Conservation (phyloP, 1,139 yeast species). For the Kodamaea alishanica region DNA sequence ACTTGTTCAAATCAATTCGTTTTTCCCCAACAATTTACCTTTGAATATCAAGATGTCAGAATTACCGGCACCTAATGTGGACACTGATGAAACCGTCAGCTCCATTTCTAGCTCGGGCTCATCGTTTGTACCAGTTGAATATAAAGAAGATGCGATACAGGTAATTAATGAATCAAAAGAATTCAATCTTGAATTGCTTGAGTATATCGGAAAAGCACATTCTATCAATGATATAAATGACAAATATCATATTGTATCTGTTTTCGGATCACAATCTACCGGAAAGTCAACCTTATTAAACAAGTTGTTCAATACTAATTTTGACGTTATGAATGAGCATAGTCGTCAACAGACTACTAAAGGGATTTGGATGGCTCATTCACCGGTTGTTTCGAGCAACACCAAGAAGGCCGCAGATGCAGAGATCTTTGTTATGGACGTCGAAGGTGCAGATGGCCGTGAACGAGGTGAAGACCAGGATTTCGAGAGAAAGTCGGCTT, state of each 20-base stretch:
- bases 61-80: slow-evolving; percentile 11
- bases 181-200: slow-evolving; percentile 46
- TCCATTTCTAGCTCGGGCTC: slow-evolving; percentile 31
- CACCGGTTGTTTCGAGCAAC: slow-evolving; percentile 34
- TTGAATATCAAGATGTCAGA: slow-evolving; percentile 5
- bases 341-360: slow-evolving; percentile 85
- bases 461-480: slow-evolving; percentile 99
- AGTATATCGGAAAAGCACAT: slow-evolving; percentile 35
- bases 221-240: slow-evolving; percentile 46
- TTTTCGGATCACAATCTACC: slow-evolving; percentile 94
- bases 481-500: slow-evolving; percentile 92
- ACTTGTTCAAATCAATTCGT: not conserved
- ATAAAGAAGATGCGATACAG: slow-evolving; percentile 54
- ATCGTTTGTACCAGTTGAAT: slow-evolving; percentile 42
- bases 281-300: slow-evolving; percentile 92
- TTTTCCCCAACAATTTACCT: not conserved
- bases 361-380: slow-evolving; percentile 89
- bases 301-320: slow-evolving; percentile 76
- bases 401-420: slow-evolving; percentile 17
- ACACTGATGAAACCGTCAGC: slow-evolving; percentile 7
- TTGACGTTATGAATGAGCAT: slow-evolving; percentile 90
- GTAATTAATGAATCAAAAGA: slow-evolving; percentile 73
- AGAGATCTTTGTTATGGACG: slow-evolving; percentile 81
- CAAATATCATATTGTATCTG: slow-evolving; percentile 86
- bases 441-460: slow-evolving; percentile 97